Evolutionary conservation across 2,329 filamentous ascomycete species (phyloP).

Genomic region (Reticulascus tulasneorum): DNA sequence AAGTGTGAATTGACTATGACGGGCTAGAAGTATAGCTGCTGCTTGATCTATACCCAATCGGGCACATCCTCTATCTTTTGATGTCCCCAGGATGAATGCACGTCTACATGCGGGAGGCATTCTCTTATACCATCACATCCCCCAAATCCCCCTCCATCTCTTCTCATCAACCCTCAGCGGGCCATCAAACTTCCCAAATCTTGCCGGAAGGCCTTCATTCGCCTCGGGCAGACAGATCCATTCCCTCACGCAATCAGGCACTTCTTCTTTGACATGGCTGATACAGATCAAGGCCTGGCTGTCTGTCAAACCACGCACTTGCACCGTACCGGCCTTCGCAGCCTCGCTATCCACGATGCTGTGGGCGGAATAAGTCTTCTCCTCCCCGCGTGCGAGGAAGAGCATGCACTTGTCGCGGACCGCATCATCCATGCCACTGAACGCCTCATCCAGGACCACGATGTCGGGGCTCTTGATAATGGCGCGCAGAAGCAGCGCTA

Average conservation of each 20-base stretch:
- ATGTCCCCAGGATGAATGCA: too few species aligned
- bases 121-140: too few species aligned
- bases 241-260: constrained; percentile 76
- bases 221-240: constrained; percentile 84
- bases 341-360: constrained; percentile 43
- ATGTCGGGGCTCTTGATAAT: constrained; percentile 78
- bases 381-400: constrained; percentile 68
- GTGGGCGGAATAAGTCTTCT: constrained; percentile 34
- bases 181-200: constrained; percentile 61
- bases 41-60: too few species aligned
- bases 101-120: too few species aligned
- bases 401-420: constrained; percentile 83
- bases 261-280: constrained; percentile 85
- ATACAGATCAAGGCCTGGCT: constrained; percentile 86
- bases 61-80: too few species aligned
- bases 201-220: constrained; percentile 55
- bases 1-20: too few species aligned
- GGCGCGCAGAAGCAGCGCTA: constrained; percentile 79
- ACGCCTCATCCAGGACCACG: constrained; percentile 82
- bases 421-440: constrained; percentile 76
- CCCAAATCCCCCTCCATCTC: constrained; percentile 67
- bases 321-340: constrained; percentile 39
- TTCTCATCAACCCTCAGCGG: constrained; percentile 53
- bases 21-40: too few species aligned
- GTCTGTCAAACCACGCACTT: constrained; percentile 59